Conservation (phyloP, 805 yeast genomes). For the Saturnispora hagleri region DNA sequence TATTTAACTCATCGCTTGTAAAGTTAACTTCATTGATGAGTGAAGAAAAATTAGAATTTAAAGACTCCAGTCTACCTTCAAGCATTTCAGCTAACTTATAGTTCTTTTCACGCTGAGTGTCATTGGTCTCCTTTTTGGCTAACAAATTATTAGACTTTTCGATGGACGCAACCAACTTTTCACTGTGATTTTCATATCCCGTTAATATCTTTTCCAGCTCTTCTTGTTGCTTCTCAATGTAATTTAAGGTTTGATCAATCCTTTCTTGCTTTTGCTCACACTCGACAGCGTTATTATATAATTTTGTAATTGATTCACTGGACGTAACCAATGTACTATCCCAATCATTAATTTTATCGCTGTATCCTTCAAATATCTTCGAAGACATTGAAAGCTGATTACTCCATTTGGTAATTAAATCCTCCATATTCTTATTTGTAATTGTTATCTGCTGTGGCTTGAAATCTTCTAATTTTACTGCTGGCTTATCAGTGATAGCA, state of each 20-base stretch:
- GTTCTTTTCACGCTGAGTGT: slow-evolving; percentile 82
- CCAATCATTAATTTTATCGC: slow-evolving; percentile 73
- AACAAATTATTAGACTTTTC: slow-evolving; percentile 17
- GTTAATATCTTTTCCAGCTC: slow-evolving; percentile 77
- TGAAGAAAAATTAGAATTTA: slow-evolving; percentile 69
- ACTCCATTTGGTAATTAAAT: slow-evolving; percentile 89
- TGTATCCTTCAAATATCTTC: slow-evolving; percentile 63
- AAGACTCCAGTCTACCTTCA: slow-evolving; percentile 68
- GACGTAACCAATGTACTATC: slow-evolving; percentile 76
- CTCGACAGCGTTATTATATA: slow-evolving; percentile 66
- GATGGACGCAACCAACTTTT: slow-evolving; percentile 33
- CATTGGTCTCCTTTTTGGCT: slow-evolving; percentile 37
- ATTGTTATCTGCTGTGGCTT: slow-evolving; percentile 66
- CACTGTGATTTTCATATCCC: slow-evolving; percentile 72
- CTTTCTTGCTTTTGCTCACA: slow-evolving; percentile 81
- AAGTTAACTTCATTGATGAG: slow-evolving; percentile 75
- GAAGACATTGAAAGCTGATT: slow-evolving; percentile 69
- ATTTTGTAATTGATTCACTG: slow-evolving; percentile 71
- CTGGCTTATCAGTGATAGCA: slow-evolving; percentile 12
- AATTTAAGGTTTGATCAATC: slow-evolving; percentile 78
- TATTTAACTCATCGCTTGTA: slow-evolving; percentile 72
- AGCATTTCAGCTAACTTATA: slow-evolving; percentile 79
- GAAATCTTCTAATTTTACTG: slow-evolving; percentile 40
- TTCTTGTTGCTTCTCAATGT: slow-evolving; percentile 86
- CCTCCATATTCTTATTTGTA: slow-evolving; percentile 88